Base-by-base conservation (phyloP, 768 basidiomycete species). In the Postia placenta region DNA sequence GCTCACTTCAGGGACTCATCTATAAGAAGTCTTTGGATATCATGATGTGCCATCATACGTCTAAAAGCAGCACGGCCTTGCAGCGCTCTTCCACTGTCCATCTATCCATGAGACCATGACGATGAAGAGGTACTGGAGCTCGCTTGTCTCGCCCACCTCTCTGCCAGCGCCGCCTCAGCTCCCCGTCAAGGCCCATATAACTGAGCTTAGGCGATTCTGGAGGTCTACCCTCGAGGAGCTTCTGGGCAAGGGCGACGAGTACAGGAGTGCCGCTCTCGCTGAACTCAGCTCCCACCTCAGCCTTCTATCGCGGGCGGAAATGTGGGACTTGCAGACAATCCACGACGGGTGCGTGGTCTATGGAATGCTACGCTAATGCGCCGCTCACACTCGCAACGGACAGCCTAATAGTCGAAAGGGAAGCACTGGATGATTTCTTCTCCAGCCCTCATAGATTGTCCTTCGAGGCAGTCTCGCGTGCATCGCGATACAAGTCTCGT, bases 271-370 rank as follows among this genome's bases (percentile, higher is more conserved):
- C 20, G 45, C 45, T 5, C n/a, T 45, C 4, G 15, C 19, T 11
- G 6, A 30, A 17, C 12, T 45, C 6, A 12, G 12, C 28, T 14
- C 33, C n/a, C 33, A 45, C 19, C 30, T 12, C 4, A 30, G 23
- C 19, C 30, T 33, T 2, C 28, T 45, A 4, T 45, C 45, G 17
- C 30, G 19, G 14, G 28, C 45, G 28, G 45, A 45, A 5, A 19
- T 36, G 17, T 45, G 45, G 45, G 45, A 45, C 28, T 28, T 45
- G 22, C 45, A 45, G 45, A 45, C 45, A 12, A 33, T 45, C 30
- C 19, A 45, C 23, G 45, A 45, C 45, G 45, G 45, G 45, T 45
- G 26, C 3, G 45, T 45, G 28, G 36, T 14, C 45, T 36, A n/a
- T 15, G 17, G 24, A 5, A 28, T 45, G n/a, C 45, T 36, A n/a